Conservation (phyloP, 2,329 filamentous ascomycete genomes). For the Colletotrichum ledebouriae region DNA sequence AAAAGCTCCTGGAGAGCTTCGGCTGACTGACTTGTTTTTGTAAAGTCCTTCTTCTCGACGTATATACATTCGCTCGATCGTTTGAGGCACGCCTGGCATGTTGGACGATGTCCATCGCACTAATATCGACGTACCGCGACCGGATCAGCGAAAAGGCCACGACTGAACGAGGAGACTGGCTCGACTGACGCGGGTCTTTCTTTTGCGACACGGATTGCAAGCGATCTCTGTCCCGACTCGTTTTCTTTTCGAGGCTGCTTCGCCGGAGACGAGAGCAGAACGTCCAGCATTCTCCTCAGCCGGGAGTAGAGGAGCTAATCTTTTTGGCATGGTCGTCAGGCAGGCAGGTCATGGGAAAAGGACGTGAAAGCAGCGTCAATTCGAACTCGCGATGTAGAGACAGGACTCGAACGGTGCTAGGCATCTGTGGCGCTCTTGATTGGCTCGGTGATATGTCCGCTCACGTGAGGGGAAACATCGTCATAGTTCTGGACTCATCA, state of each 20-base stretch:
- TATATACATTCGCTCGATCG: slow-evolving; percentile 42
- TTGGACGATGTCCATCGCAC: slow-evolving; percentile 45
- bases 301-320: slow-evolving; percentile 30
- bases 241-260: slow-evolving; percentile 42
- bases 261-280: not conserved
- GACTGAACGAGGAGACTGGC: not conserved
- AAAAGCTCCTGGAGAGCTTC: slow-evolving; percentile 44
- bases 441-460: slow-evolving; percentile 28
- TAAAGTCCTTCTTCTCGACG: slow-evolving; percentile 36
- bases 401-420: not conserved
- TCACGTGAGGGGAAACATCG: slow-evolving; percentile 15
- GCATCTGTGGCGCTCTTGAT: not conserved
- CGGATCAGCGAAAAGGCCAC: not conserved
- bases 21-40: slow-evolving; percentile 9
- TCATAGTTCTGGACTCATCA: not conserved
- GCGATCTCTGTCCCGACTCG: slow-evolving; percentile 46
- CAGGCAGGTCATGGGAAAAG: not conserved
- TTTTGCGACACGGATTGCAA: slow-evolving; percentile 45
- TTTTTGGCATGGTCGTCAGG: slow-evolving; percentile 18
- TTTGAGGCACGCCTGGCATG: slow-evolving; percentile 43
- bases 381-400: not conserved
- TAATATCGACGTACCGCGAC: not conserved
- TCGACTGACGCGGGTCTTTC: slow-evolving; percentile 45
- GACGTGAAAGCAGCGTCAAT: no score
- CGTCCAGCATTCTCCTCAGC: not conserved